phyloP scores from a whole-genome alignment of 2,329 filamentous ascomycete species.

The Madurella fahalii region DNA sequence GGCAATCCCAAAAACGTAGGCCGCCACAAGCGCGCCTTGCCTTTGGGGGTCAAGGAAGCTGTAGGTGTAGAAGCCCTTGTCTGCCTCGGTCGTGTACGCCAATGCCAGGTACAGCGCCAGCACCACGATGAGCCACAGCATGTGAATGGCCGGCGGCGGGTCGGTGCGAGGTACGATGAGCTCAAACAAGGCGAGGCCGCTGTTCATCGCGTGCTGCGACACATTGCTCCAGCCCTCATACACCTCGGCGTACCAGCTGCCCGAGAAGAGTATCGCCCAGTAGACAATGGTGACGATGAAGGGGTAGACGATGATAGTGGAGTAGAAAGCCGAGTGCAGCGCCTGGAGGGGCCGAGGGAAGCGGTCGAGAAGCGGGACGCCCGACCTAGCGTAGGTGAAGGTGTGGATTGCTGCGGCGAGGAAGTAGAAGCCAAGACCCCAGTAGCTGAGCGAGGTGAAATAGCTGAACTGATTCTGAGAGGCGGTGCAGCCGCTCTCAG shows the following conservation, averaged over 20 bases:
- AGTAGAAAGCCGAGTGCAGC: slow-evolving; percentile 62
- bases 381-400: slow-evolving; percentile 56
- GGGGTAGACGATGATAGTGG: slow-evolving; percentile 59
- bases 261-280: slow-evolving; percentile 59
- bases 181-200: slow-evolving; percentile 70
- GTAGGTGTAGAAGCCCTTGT: slow-evolving; percentile 73
- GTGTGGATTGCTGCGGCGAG: slow-evolving; percentile 65
- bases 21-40: slow-evolving; percentile 55
- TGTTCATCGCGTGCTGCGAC: slow-evolving; percentile 72
- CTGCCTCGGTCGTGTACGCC: slow-evolving; percentile 68
- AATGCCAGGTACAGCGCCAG: slow-evolving; percentile 68
- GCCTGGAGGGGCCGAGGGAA: slow-evolving; percentile 60
- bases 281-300: slow-evolving; percentile 68
- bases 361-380: slow-evolving; percentile 52
- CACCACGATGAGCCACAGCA: slow-evolving; percentile 65
- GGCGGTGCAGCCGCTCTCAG: slow-evolving; percentile 39
- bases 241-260: slow-evolving; percentile 45
- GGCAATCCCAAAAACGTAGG: slow-evolving; percentile 59
- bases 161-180: slow-evolving; percentile 63
- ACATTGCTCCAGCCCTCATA: slow-evolving; percentile 62
- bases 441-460: slow-evolving; percentile 80
- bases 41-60: slow-evolving; percentile 63
- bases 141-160: slow-evolving; percentile 58
- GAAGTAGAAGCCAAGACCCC: slow-evolving; percentile 79
- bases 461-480: slow-evolving; percentile 65